These are phyloP conservation scores for Fusarium torulosum DNA, from an alignment of 2,329 filamentous ascomycete genomes.

Conservation along the genomic window DNA sequence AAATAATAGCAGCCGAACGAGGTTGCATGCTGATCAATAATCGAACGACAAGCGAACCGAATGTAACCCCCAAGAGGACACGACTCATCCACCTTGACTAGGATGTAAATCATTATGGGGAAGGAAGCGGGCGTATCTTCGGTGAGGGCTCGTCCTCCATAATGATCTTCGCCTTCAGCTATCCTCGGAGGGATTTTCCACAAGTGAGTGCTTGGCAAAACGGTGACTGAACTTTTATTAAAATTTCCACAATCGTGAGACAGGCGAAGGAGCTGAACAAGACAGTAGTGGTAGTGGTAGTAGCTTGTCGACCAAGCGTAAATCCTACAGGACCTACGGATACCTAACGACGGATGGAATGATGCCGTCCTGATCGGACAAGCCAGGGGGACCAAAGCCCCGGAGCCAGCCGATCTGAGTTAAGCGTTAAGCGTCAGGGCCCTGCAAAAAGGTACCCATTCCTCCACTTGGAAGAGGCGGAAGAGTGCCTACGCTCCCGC, in stretches of 20 bases:
- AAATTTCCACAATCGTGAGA: neutral
- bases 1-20: neutral
- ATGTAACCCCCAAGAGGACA: neutral
- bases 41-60: neutral
- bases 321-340: no score
- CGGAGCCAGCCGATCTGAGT: no score
- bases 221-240: neutral
- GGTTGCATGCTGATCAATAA: no score
- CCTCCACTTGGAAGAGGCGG: no score
- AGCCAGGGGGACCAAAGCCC: no score
- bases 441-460: no score
- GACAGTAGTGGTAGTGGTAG: no score
- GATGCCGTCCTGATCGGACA: no score
- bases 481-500: no score
- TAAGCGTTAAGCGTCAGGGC: no score
- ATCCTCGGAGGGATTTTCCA: neutral
- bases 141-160: neutral
- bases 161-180: neutral
- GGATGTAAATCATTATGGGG: neutral
- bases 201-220: neutral
- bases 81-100: neutral
- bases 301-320: neutral
- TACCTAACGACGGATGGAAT: no score
- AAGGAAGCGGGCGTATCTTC: neutral
- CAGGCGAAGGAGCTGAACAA: neutral